Base-by-base conservation (phyloP, 352 stramenopile species). In the Pythium volutum region DNA sequence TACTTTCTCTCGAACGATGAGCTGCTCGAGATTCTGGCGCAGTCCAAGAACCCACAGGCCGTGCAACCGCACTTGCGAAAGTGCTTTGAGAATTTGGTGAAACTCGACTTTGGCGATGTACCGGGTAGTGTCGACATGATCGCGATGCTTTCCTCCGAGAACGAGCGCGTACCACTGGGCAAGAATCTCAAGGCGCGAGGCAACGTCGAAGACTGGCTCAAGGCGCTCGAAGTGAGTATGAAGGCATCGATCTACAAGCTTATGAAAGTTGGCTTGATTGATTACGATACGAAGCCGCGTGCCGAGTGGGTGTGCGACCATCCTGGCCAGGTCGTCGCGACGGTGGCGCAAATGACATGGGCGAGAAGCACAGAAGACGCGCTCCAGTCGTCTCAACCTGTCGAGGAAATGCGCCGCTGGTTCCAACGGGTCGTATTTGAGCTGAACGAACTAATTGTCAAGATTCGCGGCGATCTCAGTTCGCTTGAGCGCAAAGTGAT, bases 1-100 rank as follows among this genome's bases (percentile, higher is more conserved):
- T 98, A 98, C 71, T 98, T 98, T 58, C 66, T 98, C 2, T 97
- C 91, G 0, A 97, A 98, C 53, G 95, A 98, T 47, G 95, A 97
- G 36, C 70, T 98, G 20, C 75, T 98, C 0, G 95, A 98, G 59
- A 98, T 98, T 36, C 66, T 98, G 1, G 91, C 93, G 9, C 93
- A 98, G 49, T 91, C 92, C 5, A 98, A 98, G 72, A 96, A 98
- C 55, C 94, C 95, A 11, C 89, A 97, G 27, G 90, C 88, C 1
- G 92, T 98, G 15, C 94, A 98, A 53, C 93, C 91, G 0, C 95
- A 98, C 66, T 64, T 98, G 34, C 81, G 90, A 2, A 98, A 98
- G 60, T 98, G 89, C 62, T 98, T 98, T 66, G 95, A 98, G 53
- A 91, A 92, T 31, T 74, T 96, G 0, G 81, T 91, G 6, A 77